Conservation (phyloP, 768 basidiomycete species). For the Boletus patriciae region DNA sequence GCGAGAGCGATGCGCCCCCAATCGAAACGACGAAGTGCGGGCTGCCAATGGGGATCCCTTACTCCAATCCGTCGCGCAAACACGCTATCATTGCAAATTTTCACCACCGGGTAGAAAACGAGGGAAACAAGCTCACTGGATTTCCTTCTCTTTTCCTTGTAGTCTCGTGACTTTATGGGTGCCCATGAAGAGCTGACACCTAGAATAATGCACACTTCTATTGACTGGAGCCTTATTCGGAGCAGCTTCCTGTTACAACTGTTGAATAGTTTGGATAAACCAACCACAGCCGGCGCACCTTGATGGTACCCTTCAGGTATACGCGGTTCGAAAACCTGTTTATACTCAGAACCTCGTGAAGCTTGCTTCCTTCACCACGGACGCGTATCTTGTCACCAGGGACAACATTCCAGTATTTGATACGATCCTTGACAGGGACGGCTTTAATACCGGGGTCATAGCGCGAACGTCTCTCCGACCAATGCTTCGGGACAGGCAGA, state of each 20-base stretch:
- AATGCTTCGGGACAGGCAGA: constrained; percentile 56
- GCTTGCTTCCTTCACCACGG: constrained; percentile 58
- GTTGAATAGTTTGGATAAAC: neutral
- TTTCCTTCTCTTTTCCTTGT: constrained; percentile 35
- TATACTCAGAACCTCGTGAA: constrained; percentile 72
- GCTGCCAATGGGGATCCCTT: constrained; percentile 59
- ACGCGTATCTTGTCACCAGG: constrained; percentile 79
- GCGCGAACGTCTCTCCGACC: constrained; percentile 45
- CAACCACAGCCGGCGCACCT: constrained; percentile 24
- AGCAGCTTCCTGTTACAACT: constrained; percentile 18
- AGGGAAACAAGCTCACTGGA: constrained; percentile 44
- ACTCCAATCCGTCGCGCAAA: constrained; percentile 74
- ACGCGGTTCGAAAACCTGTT: constrained; percentile 72
- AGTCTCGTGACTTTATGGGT: constrained; percentile 44
- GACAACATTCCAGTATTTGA: constrained; percentile 86
- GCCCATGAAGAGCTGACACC: constrained; percentile 75
- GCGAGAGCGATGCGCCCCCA: constrained; percentile 74
- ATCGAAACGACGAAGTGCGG: constrained; percentile 52
- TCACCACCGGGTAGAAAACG: neutral
- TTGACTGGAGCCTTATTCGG: constrained; percentile 27
- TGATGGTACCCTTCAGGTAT: constrained; percentile 48
- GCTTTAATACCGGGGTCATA: constrained; percentile 49
- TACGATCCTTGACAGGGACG: constrained; percentile 62
- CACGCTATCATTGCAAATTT: constrained; percentile 46
- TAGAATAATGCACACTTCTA: constrained; percentile 65